These are phyloP conservation scores for Penicillium arizonense DNA, from an alignment of 495 filamentous ascomycete genomes.

Conservation along the genomic window DNA sequence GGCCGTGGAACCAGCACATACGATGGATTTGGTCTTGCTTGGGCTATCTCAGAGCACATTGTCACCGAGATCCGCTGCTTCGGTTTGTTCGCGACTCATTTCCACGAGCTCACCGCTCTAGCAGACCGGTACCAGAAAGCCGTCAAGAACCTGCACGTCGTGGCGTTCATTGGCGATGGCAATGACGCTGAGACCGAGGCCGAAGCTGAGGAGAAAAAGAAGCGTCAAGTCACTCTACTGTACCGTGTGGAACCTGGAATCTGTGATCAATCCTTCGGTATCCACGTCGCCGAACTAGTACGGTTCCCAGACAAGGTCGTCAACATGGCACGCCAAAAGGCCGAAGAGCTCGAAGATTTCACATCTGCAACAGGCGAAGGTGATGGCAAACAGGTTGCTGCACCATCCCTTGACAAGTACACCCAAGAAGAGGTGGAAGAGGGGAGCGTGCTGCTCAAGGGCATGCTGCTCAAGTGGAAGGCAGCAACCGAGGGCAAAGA, in stretches of 20 bases:
- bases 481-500: constrained; percentile 62
- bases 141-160: constrained; percentile 92
- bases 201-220: constrained; percentile 47
- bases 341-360: constrained; percentile 97
- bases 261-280: constrained; percentile 96
- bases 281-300: constrained; percentile 96
- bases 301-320: constrained; percentile 98
- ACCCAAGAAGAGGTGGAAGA: constrained; percentile 86
- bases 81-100: constrained; percentile 95
- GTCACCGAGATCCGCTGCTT: constrained; percentile 91
- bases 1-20: constrained; percentile 97
- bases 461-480: constrained; percentile 86
- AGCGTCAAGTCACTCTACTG: constrained; percentile 87
- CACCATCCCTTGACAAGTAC: constrained; percentile 50
- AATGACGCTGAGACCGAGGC: constrained; percentile 21
- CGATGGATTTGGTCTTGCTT: constrained; percentile 96
- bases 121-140: constrained; percentile 74
- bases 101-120: constrained; percentile 94
- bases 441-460: constrained; percentile 84
- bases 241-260: constrained; percentile 96
- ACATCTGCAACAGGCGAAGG: constrained; percentile 55
- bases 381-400: constrained; percentile 54
- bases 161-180: constrained; percentile 81
- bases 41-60: constrained; percentile 98
- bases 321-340: constrained; percentile 97